Percentiles rank a stretch among this genome's conserved stretches.
phyloP scores from a whole-genome alignment of 257 asterid genomes.

The Agastache rugosa region DNA sequence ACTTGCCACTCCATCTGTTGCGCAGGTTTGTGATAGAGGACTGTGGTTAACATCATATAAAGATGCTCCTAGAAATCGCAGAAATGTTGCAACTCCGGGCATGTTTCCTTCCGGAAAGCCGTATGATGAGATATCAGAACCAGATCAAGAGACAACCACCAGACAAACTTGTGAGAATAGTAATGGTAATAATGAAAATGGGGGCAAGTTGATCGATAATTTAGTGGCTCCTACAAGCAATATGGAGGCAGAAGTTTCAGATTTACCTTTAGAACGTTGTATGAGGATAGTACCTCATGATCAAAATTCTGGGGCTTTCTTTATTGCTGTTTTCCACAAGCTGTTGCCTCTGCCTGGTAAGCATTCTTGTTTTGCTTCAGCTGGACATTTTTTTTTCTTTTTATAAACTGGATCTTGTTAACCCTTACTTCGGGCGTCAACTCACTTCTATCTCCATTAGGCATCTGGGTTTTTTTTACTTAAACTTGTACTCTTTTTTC shows the following conservation, averaged over 20 bases:
- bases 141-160: slow-evolving; percentile 42
- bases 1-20: slow-evolving; percentile 28
- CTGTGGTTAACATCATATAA: slow-evolving; percentile 71
- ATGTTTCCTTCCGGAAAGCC: slow-evolving; percentile 93
- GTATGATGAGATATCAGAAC: slow-evolving; percentile 56
- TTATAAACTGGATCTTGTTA: slow-evolving; percentile 4
- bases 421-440: background rate
- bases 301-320: slow-evolving; percentile 98
- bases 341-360: slow-evolving; percentile 70
- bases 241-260: slow-evolving; percentile 74
- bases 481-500: too few relatives aligned
- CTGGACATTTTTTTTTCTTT: background rate
- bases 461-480: background rate
- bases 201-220: slow-evolving; percentile 41
- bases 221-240: slow-evolving; percentile 39
- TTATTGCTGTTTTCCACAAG: slow-evolving; percentile 90
- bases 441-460: background rate
- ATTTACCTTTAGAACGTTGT: slow-evolving; percentile 86
- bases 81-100: slow-evolving; percentile 70
- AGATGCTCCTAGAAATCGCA: slow-evolving; percentile 64
- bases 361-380: slow-evolving; percentile 16
- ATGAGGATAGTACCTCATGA: slow-evolving; percentile 99
- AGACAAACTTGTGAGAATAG: slow-evolving; percentile 36
- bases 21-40: slow-evolving; percentile 89
- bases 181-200: slow-evolving; percentile 45